phyloP scores from a whole-genome alignment of 768 basidiomycete genomes.

The Kockovaella imperatae region DNA sequence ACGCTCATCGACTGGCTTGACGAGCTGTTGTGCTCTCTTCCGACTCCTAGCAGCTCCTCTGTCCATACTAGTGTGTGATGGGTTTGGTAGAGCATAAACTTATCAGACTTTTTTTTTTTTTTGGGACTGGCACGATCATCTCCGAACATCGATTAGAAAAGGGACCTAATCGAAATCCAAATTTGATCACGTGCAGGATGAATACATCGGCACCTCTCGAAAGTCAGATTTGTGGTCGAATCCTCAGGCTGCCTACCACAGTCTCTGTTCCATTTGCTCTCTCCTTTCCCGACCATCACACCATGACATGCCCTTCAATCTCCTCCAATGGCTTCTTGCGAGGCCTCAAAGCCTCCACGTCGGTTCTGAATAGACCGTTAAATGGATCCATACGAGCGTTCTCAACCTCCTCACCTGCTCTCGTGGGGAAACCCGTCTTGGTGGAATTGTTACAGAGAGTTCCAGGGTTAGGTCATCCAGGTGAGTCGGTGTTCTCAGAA shows the following conservation, averaged over 20 bases:
- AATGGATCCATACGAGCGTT: not conserved
- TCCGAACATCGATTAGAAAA: not conserved
- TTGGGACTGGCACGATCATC: not conserved
- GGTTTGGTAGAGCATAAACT: not conserved
- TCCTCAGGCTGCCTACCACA: too few relatives aligned
- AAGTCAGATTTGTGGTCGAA: not conserved
- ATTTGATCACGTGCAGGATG: too few relatives aligned
- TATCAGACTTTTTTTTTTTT: not conserved
- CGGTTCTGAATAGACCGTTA: not conserved
- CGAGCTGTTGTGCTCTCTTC: constrained; percentile 11
- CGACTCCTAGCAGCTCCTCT: constrained; percentile 35
- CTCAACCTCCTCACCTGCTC: constrained; percentile 10
- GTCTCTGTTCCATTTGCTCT: too few relatives aligned
- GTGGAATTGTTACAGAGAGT: constrained; percentile 30
- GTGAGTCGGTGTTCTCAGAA: constrained; percentile 6
- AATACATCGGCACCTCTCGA: too few relatives aligned
- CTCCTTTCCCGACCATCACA: not conserved
- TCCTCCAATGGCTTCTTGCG: not conserved
- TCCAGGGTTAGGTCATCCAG: constrained; percentile 17
- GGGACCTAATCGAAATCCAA: too few relatives aligned
- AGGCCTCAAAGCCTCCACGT: not conserved
- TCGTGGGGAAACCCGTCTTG: constrained; percentile 12
- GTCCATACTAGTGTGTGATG: constrained; percentile 21
- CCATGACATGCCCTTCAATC: not conserved
- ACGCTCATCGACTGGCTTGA: not conserved